Conservation (phyloP, 2,329 filamentous ascomycete species). For the Bretziella fagacearum region DNA sequence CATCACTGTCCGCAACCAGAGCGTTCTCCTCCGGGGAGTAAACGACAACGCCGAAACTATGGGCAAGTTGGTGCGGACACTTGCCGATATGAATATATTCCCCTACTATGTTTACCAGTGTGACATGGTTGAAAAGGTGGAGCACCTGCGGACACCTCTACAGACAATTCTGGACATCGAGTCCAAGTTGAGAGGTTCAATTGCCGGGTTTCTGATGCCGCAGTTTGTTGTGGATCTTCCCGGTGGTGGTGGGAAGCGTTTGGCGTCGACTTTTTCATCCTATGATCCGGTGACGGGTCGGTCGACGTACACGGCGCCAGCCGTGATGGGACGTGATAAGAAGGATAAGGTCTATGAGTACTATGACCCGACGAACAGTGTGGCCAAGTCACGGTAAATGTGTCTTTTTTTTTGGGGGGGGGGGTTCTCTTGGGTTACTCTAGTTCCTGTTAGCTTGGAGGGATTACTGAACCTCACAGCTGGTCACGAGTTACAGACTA, state of each 20-base stretch:
- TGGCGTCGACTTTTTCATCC: constrained; percentile 33
- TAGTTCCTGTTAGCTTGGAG: no score
- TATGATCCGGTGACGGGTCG: constrained; percentile 38
- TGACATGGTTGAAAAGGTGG: constrained; percentile 42
- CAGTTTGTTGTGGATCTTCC: constrained; percentile 47
- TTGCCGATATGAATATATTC: constrained; percentile 39
- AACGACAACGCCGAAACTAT: constrained; percentile 40
- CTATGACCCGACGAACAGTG: constrained; percentile 31
- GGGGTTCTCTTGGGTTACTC: no score
- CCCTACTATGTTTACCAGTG: constrained; percentile 52
- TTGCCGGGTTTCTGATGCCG: constrained; percentile 46
- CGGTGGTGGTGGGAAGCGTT: constrained; percentile 44
- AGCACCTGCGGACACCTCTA: constrained; percentile 46
- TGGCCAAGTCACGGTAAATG: neutral
- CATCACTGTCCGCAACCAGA: constrained; percentile 32
- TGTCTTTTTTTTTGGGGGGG: neutral
- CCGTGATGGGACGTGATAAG: constrained; percentile 29
- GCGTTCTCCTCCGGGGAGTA: constrained; percentile 39
- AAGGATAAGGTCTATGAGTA: constrained; percentile 37
- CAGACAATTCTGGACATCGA: constrained; percentile 41
- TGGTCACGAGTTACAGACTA: neutral
- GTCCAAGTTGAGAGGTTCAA: constrained; percentile 37
- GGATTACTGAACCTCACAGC: neutral
- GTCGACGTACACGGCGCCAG: constrained; percentile 39
- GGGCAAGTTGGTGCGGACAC: constrained; percentile 32